Evolutionary conservation across 176 grass and related monocot species (phyloP), one percentile per base, ranked within the genome.

Genomic region (Carex scoparia): DNA sequence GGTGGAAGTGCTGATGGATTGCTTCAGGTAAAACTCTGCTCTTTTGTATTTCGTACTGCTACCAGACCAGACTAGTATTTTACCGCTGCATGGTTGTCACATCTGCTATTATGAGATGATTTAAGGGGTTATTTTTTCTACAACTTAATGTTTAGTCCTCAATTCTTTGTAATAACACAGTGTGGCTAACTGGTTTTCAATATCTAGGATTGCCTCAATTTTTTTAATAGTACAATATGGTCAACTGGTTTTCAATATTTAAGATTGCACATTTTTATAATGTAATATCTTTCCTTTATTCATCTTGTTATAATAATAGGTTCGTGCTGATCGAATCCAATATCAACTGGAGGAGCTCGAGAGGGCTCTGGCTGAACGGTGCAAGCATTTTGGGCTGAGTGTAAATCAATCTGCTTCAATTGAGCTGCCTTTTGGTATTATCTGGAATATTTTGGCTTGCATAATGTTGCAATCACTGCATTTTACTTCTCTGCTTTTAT

Each of bases 321-420:
- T 99, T 88, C 96, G 96, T 84, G 93, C 93, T 40, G 87, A 99
- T 88, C 87, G 96, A 88, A 99, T 99, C 78, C 96, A 99, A 89
- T 84, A 92, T 90, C 92, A 99, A 69, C 87, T 99, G 78, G 96
- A 99, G 82, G 93, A 93, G 81, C 91, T 99, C 80, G 96, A 95
- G 68, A 99, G 89, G 89, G 93, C 93, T 88, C 87, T 99, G 32
- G 80, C 73, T 54, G 96, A 99, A 89, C 88, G 96, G 55, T 94
- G 96, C 93, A 99, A 99, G 79, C 90, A 95, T 85, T 93, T 92
- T 85, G 90, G 66, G 78, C 79, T 99, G 61, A 78, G 91, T 81
- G 94, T 99, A 71, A 99, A 95, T 60, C 79, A 93, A 35, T 82
- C 93, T 8, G 86, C 93, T 68, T 92, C 96, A 38, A 87, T 99